phyloP scores from a whole-genome alignment of 805 yeast species.

The Saccharomycopsis fibuligera region DNA sequence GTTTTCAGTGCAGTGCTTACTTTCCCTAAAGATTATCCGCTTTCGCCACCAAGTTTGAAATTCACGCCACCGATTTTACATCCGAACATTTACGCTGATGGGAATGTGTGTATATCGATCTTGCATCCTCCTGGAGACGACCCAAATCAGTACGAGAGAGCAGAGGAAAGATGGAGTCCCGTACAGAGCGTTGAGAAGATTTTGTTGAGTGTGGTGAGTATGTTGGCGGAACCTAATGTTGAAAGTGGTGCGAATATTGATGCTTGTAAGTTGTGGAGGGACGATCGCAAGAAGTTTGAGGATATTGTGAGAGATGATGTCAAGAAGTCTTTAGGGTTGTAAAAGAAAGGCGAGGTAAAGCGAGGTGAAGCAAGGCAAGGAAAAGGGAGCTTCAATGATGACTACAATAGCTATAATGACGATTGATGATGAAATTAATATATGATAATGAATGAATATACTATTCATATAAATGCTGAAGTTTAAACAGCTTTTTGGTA shows the following conservation, averaged over 20 bases:
- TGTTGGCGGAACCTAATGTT: constrained; percentile 95
- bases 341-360: constrained; percentile 2
- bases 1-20: constrained; percentile 70
- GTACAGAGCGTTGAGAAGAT: constrained; percentile 98
- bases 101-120: constrained; percentile 92
- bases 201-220: constrained; percentile 82
- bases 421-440: too few relatives aligned
- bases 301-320: constrained; percentile 62
- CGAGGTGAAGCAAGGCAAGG: too few relatives aligned
- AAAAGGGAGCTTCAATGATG: too few relatives aligned
- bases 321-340: constrained; percentile 63
- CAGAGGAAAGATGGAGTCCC: constrained; percentile 98
- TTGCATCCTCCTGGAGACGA: constrained; percentile 96
- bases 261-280: constrained; percentile 85
- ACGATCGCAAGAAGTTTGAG: constrained; percentile 63
- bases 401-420: too few relatives aligned
- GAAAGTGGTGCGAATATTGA: constrained; percentile 92
- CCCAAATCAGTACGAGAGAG: constrained; percentile 90
- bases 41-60: constrained; percentile 70
- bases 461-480: too few relatives aligned
- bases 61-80: constrained; percentile 81
- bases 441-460: too few relatives aligned
- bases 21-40: constrained; percentile 77
- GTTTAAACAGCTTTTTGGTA: too few relatives aligned
- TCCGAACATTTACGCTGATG: constrained; percentile 91